Evolutionary conservation across 139 green algal genomes (phyloP).

Genomic region (Gonium pectorale): DNA sequence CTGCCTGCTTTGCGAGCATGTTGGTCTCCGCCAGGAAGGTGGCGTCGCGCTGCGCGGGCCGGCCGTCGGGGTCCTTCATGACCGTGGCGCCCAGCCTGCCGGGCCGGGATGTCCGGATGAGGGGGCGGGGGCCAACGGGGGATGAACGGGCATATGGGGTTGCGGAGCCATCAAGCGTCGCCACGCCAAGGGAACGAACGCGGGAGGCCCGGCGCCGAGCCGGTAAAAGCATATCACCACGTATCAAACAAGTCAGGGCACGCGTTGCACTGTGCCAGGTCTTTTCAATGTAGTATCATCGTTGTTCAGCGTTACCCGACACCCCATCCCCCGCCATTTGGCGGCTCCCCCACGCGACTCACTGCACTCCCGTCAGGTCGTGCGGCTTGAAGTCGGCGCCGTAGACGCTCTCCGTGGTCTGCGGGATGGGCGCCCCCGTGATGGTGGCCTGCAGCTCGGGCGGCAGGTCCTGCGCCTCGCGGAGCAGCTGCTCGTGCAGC

Average conservation of each 20-base stretch:
- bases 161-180: not conserved
- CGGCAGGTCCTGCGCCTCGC: constrained; percentile 18
- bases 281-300: too few species aligned
- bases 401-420: constrained; percentile 48
- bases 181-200: not conserved
- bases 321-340: too few species aligned
- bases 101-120: not conserved
- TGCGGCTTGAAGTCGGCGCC: constrained; percentile 42
- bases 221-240: too few species aligned
- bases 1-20: constrained; percentile 37
- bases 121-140: not conserved
- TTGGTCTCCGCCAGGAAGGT: constrained; percentile 65
- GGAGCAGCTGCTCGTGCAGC: not conserved
- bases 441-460: constrained; percentile 22
- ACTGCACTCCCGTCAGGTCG: constrained; percentile 38
- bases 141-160: not conserved
- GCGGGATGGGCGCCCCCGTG: not conserved
- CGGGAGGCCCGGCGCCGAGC: not conserved
- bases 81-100: constrained; percentile 58
- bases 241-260: too few species aligned
- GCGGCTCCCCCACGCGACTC: not conserved
- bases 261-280: too few species aligned
- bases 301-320: too few species aligned
- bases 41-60: constrained; percentile 51
- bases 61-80: constrained; percentile 58